Base-by-base conservation (phyloP, 371 early-diverging fungal species). In the Sporodiniella umbellata region DNA sequence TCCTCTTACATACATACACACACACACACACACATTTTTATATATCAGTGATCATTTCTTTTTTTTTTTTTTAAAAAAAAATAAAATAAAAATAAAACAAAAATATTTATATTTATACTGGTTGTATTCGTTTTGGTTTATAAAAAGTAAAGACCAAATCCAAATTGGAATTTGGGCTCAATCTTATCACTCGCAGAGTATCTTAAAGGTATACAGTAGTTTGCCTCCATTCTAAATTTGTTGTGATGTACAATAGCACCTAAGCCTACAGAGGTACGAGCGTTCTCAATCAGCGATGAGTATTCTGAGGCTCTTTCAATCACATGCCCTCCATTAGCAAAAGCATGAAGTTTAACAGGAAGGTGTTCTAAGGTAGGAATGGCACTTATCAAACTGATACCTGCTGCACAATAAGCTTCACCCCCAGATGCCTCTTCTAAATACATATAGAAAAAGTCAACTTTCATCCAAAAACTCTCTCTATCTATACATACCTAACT, bases 341-440 rank as follows among this genome's bases (percentile, higher is more conserved):
- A 96, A 15, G 89, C 64, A 66, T 96, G 97, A 1, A 82, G 87
- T 49, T 82, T 85, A 42, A 96, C 67, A n/a, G 86, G 83, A 4
- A 79, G 64, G 39, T 71, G 60, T 5, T 59, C 53, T 7, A 88
- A 64, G 15, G 75, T 83, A 10, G 95, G 94, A 54, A 95, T 60
- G 3, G 90, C 83, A 0, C 90, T 82, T 45, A 92, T 80, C 48
- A 93, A 63, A 53, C 88, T 87, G 14, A 87, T 58, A 0, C 95
- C 95, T 0, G 83, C 84, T 14, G 89, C 82, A 60, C 83, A 81
- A 64, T 83, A 92, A 25, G 81, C 63, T 52, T 94, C 88, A 15
- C 96, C 98, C 45, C 98, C 98, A 5, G 94, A 52, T 11, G 83
- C 75, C 65, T 97, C 96, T 42, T 75, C 89, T 90, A 58, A 25